Base-by-base conservation (phyloP, 345 rosid species). In the Citrus glauca region DNA sequence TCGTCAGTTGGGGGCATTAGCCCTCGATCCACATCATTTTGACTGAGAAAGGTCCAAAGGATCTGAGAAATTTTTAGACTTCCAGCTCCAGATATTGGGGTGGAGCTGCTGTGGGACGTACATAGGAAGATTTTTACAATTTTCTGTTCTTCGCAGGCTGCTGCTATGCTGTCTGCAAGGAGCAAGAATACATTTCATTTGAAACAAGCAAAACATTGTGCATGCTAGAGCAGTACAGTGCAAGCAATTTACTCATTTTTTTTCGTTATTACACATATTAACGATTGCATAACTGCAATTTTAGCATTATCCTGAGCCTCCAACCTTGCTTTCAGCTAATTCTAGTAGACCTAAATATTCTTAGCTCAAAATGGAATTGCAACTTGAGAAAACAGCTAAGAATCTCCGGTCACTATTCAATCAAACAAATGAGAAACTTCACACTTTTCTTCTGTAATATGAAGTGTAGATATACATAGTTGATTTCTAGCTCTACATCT, bases 381-480 rank as follows among this genome's bases (percentile, higher is more conserved):
- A 33, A 57, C 30, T 35, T 35, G 32, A 35, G 50, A 53, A 35
- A 57, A 55, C 45, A 55, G 37, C 0, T 33, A 48, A 61, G 35
- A 24, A 33, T 22, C 7, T 56, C 45, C 22, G n/a, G 30, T 22
- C 67, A 73, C 60, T 42, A 13, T 11, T 45, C 17, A 24, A 16
- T 38, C 57, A 19, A 19, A 45, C 22, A 22, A 27, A 74, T 63
- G 69, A 42, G 17, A 74, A 48, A 22, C 61, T 38, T 74, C 1
- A 56, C 22, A n/a, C 22, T 25, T 37, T 32, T 19, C 45, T 62
- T n/a, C 35, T 50, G 24, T 45, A 30, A 62, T 32, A 48, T 63
- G 79, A 75, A 42, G 45, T 22, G 71, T 71, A 20, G 2, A 24
- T 80, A 33, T 80, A 62, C 50, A 75, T 53, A 16, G 9, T 53